Evolutionary conservation across 164 flowering plant genomes (phyloP), one percentile per base, ranked within the genome.

Genomic region (Tetrastigma voinierianum): DNA sequence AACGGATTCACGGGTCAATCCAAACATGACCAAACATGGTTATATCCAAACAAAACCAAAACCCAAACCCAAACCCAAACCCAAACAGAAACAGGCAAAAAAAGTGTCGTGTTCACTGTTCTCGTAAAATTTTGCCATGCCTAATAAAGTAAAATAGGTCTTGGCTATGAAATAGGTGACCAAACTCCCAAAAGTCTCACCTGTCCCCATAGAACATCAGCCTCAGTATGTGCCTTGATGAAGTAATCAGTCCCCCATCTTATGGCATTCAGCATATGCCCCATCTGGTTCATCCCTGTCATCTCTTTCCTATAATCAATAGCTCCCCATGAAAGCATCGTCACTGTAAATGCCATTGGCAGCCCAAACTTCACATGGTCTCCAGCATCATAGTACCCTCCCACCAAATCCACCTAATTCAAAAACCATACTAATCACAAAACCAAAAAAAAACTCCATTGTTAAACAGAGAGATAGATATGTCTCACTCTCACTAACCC

Each of bases 321-420:
- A 1, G 81, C 85, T 51, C 87, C 86, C 98, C 98, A 93, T 43
- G 97, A 64, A 44, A 93, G 87, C 84, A 90, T 83, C 8, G 94
- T 93, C 63, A 83, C 78, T 1, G 70, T 78, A 54, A 67, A 93
- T 7, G 97, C 98, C 94, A 89, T 85, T 15, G 98, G 98, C 48
- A 93, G 68, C 10, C 94, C 96, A 48, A 90, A 90, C 75, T 93
- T 93, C 44, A 93, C 96, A 74, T 89, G 87, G 69, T 93, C 98
- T 21, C 98, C 98, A 14, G 97, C 91, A 69, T 91, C 98, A 68
- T 89, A 90, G 66, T 93, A 93, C 17, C 98, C 97, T 81, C 98
- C 98, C 57, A 84, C 90, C 79, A 90, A 77, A 67, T 90, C 75
- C 75, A 83, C 90, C 96, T 90, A 32, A 32, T 32, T 32, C 40